phyloP scores from a whole-genome alignment of 1,284 basidiomycete species.

The Puccinia coronata region DNA sequence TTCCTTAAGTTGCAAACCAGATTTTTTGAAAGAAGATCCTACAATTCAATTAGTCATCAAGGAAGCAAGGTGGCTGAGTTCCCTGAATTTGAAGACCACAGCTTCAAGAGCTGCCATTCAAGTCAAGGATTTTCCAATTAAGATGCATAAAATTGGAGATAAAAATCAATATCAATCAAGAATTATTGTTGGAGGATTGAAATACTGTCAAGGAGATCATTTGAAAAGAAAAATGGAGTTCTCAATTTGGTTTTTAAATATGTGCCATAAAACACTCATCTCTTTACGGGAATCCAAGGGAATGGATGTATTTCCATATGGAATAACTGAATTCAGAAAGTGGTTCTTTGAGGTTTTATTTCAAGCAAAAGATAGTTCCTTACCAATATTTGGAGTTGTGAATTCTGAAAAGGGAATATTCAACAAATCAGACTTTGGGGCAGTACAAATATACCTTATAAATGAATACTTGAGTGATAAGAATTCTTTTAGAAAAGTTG shows the following conservation, averaged over 20 bases:
- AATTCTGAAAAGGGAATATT: neutral
- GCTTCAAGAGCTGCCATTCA: too few species aligned
- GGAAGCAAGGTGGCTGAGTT: too few species aligned
- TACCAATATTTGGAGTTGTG: neutral
- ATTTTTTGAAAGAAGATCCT: too few species aligned
- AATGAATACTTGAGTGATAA: neutral
- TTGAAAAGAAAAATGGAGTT: neutral
- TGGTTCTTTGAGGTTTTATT: neutral
- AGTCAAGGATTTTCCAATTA: too few species aligned
- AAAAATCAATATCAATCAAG: too few species aligned
- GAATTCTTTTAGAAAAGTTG: neutral
- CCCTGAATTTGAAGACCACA: too few species aligned
- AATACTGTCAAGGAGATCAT: neutral
- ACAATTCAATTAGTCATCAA: too few species aligned
- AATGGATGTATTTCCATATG: neutral
- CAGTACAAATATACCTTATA: neutral
- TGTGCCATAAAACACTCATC: neutral
- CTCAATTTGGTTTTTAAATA: too few species aligned
- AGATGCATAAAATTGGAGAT: too few species aligned
- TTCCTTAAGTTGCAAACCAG: neutral
- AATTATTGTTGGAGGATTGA: too few species aligned
- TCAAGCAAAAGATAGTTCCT: neutral
- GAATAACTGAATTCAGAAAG: neutral
- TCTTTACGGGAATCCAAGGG: neutral
- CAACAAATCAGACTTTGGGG: neutral